Percentiles rank a stretch among this genome's conserved stretches.
Evolutionary conservation across 1,284 basidiomycete species (phyloP).

Genomic region (Agaricales sp.): DNA sequence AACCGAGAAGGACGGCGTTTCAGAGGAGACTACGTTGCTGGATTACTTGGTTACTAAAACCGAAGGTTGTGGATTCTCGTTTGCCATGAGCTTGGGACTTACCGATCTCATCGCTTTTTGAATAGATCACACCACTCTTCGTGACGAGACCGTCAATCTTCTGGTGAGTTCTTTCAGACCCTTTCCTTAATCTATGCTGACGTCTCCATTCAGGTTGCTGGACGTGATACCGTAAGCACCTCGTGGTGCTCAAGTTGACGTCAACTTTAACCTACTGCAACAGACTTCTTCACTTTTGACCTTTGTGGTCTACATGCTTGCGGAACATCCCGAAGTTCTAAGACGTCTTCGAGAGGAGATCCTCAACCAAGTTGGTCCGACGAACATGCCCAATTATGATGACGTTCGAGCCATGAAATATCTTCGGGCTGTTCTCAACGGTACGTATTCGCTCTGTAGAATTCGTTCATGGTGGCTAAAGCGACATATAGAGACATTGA

Average conservation of each 20-base stretch:
- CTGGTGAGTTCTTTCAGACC: background rate
- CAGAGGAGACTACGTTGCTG: background rate
- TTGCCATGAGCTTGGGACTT: no score
- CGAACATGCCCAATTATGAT: constrained; percentile 36
- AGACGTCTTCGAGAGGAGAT: constrained; percentile 44
- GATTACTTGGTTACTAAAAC: constrained; percentile 1
- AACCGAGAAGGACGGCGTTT: background rate
- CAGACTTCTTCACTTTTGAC: constrained; percentile 43
- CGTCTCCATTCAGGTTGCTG: background rate
- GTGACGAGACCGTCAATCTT: constrained; percentile 1
- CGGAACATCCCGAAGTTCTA: constrained; percentile 36
- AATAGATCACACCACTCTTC: background rate
- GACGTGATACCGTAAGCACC: background rate
- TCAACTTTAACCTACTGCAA: no score
- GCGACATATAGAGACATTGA: constrained; percentile 53
- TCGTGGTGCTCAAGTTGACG: no score
- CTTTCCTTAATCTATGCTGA: background rate
- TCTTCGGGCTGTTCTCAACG: constrained; percentile 49
- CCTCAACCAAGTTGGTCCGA: constrained; percentile 33
- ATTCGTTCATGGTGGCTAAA: no score
- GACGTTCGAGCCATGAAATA: constrained; percentile 48
- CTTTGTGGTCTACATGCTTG: constrained; percentile 43
- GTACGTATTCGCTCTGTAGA: constrained; percentile 22
- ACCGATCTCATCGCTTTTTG: no score
- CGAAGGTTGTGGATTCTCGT: background rate